These are phyloP conservation scores for Candida bentonensis DNA, from an alignment of 805 yeast genomes.

Conservation along the genomic window DNA sequence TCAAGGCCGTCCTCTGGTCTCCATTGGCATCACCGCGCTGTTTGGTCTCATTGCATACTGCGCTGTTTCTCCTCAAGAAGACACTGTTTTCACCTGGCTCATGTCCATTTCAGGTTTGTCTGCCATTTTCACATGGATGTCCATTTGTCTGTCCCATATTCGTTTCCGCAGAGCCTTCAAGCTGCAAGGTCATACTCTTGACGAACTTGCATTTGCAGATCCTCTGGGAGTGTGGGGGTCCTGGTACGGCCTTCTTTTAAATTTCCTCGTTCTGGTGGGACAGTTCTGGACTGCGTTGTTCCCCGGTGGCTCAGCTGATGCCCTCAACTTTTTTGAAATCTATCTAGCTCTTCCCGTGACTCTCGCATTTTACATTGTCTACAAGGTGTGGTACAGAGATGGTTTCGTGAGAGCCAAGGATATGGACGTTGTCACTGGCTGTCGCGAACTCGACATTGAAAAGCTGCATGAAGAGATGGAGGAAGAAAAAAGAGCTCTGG, in stretches of 20 bases:
- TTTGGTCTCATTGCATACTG: slow-evolving; percentile 48
- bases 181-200: slow-evolving; percentile 45
- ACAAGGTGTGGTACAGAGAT: slow-evolving; percentile 36
- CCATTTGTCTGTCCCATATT: slow-evolving; percentile 44
- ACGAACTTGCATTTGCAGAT: slow-evolving; percentile 49
- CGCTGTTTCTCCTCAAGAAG: slow-evolving; percentile 38
- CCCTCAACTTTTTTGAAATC: slow-evolving; percentile 46
- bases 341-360: slow-evolving; percentile 55
- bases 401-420: slow-evolving; percentile 29
- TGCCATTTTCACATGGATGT: slow-evolving; percentile 49
- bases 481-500: slow-evolving; percentile 40
- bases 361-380: slow-evolving; percentile 39
- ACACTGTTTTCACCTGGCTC: slow-evolving; percentile 49
- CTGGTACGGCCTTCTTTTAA: slow-evolving; percentile 38
- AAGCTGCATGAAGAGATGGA: slow-evolving; percentile 35
- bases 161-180: slow-evolving; percentile 50
- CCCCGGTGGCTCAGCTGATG: slow-evolving; percentile 44
- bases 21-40: slow-evolving; percentile 34
- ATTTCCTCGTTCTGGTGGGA: slow-evolving; percentile 42
- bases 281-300: slow-evolving; percentile 66
- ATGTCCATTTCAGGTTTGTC: slow-evolving; percentile 51
- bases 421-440: slow-evolving; percentile 50
- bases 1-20: slow-evolving; percentile 52
- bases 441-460: slow-evolving; percentile 46
- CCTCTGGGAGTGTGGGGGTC: slow-evolving; percentile 55